Percentiles rank a stretch among this genome's conserved stretches.
phyloP scores from a whole-genome alignment of 768 basidiomycete genomes.

The Lanmaoa rubissima region DNA sequence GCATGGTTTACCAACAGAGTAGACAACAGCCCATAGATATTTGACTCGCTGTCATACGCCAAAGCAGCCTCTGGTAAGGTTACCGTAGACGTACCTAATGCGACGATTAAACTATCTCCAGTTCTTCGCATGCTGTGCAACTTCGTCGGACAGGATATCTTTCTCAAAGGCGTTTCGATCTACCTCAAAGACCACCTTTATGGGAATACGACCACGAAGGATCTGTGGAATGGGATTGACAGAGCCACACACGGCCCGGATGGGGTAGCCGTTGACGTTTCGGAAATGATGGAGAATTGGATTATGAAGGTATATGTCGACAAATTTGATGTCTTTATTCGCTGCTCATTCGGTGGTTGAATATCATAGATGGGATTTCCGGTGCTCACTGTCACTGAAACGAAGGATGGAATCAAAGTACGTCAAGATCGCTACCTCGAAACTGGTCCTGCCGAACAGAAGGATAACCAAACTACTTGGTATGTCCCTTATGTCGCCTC shows the following conservation, averaged over 20 bases:
- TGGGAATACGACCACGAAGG: conserved; percentile 78
- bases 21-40: conserved; percentile 54
- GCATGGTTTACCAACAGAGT: not conserved
- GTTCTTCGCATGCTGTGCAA: conserved; percentile 94
- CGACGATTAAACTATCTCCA: conserved; percentile 17
- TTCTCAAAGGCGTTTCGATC: conserved; percentile 84
- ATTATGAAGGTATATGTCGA: conserved; percentile 58
- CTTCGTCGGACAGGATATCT: conserved; percentile 85
- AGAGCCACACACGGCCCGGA: conserved; percentile 54
- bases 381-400: conserved; percentile 82
- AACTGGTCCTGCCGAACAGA: conserved; percentile 70
- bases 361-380: conserved; percentile 74
- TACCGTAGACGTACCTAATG: not conserved
- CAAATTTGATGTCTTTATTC: not conserved
- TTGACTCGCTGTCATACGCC: conserved; percentile 84
- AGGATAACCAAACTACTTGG: conserved; percentile 91
- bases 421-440: conserved; percentile 92
- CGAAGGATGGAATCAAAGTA: conserved; percentile 64
- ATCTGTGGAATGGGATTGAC: conserved; percentile 86
- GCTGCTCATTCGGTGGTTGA: not conserved
- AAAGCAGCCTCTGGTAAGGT: conserved; percentile 73
- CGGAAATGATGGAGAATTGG: conserved; percentile 89
- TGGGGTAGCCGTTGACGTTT: conserved; percentile 52
- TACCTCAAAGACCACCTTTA: conserved; percentile 90
- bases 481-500: conserved; percentile 26